Evolutionary conservation across 2,329 filamentous ascomycete species (phyloP), one percentile per base, ranked within the genome.

Genomic region (Ascosphaera aggregata): DNA sequence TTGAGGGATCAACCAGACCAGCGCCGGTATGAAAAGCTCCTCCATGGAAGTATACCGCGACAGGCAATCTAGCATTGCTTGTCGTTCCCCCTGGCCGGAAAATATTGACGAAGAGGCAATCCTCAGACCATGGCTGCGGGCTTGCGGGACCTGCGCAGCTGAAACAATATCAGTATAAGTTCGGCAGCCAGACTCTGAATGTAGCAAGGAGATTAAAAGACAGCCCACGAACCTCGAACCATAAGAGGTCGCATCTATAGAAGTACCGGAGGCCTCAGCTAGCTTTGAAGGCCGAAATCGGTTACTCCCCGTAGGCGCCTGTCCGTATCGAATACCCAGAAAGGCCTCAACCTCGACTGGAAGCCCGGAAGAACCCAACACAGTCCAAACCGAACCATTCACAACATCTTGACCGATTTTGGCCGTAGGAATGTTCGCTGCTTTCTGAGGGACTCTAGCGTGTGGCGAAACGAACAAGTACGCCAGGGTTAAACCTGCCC

Each of bases 241-340:
- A 46, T 53, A 58, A 7, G 46, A 49, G 1, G 52, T 49, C 1
- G 54, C 58, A 45, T 62, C 51, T 36, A 62, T 54, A 3, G 44
- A 45, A 16, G 48, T 39, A 20, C 44, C 43, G 5, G 45, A 47
- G 11, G 40, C 38, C 9, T 49, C 46, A 5, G 57, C 46, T 20
- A 48, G 48, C 18, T 49, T 50, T 1, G 62, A 49, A 3, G 51
- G 57, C 4, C 52, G 54, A 43, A 68, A 69, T 11, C 65, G 57
- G 16, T 52, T 52, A n/a, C 64, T 54, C 0, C 61, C 64, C 2
- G 51, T 55, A 9, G 65, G 63, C 2, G 63, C 58, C 2, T 60
- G 46, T 0, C 61, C 64, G 43, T 67, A 68, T 0, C 63, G 64
- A 9, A 69, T 57, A 1, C 64, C 62, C 1, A 62, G 50, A 44